A percentile compares a stretch with the other conserved stretches of the same genome.
Evolutionary conservation across 345 rosid species (phyloP).

Genomic region (Dipteronia sinensis): DNA sequence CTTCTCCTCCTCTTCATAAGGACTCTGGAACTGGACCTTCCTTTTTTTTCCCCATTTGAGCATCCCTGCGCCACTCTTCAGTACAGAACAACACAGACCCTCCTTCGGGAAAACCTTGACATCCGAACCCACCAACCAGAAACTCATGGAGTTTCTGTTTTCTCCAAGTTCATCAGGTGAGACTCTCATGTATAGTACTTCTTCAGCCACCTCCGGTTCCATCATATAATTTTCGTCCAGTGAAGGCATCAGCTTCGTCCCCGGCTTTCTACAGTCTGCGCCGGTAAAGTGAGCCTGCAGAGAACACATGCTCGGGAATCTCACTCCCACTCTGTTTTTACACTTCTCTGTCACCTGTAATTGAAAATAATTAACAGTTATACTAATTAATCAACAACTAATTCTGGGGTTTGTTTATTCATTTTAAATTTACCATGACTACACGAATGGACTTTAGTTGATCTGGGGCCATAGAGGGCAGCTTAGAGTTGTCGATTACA

Average conservation of each 20-base stretch:
- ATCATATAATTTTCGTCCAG: slow-evolving; percentile 69
- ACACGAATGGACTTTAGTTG: slow-evolving; percentile 61
- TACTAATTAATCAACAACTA: not conserved
- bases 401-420: not conserved
- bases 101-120: slow-evolving; percentile 29
- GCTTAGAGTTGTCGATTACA: slow-evolving; percentile 65
- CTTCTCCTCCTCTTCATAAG: slow-evolving; percentile 22
- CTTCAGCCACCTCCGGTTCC: slow-evolving; percentile 55
- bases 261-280: slow-evolving; percentile 30
- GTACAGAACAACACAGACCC: slow-evolving; percentile 53
- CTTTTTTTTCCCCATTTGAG: slow-evolving; percentile 76
- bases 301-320: slow-evolving; percentile 68
- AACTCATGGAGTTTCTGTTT: slow-evolving; percentile 47
- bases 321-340: slow-evolving; percentile 52
- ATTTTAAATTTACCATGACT: slow-evolving; percentile 57
- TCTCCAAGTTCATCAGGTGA: slow-evolving; percentile 51
- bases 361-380: not conserved
- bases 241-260: slow-evolving; percentile 52
- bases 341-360: slow-evolving; percentile 74
- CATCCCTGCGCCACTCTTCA: slow-evolving; percentile 45
- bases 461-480: slow-evolving; percentile 53
- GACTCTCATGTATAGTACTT: slow-evolving; percentile 64
- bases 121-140: slow-evolving; percentile 52
- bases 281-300: slow-evolving; percentile 51
- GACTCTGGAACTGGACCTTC: slow-evolving; percentile 52